Conservation (phyloP, 805 yeast genomes). For the Millerozyma acaciae region DNA sequence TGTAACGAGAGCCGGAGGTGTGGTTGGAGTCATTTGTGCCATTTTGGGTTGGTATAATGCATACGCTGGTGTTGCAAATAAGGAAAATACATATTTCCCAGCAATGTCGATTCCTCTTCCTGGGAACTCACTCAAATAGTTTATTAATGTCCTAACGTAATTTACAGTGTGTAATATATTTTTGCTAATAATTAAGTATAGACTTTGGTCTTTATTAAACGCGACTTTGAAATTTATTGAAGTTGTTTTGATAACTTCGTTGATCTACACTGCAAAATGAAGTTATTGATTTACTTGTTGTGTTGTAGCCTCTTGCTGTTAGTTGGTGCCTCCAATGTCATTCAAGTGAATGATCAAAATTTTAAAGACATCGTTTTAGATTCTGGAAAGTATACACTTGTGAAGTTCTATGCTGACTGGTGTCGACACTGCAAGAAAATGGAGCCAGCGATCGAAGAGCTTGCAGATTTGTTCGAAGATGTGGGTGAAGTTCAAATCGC, state of each 20-base stretch:
- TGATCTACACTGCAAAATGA: too few relatives aligned
- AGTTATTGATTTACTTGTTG: too few relatives aligned
- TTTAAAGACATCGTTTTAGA: slow-evolving; percentile 55
- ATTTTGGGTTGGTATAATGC: slow-evolving; percentile 40
- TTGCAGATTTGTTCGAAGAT: slow-evolving; percentile 27
- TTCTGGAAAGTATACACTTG: slow-evolving; percentile 45
- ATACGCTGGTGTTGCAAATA: slow-evolving; percentile 35
- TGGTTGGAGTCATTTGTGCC: slow-evolving; percentile 38
- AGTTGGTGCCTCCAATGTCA: slow-evolving; percentile 16
- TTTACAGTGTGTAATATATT: too few relatives aligned
- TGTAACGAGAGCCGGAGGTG: slow-evolving; percentile 38
- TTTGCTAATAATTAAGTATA: too few relatives aligned
- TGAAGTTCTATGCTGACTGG: slow-evolving; percentile 64
- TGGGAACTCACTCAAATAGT: too few relatives aligned
- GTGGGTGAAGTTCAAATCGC: slow-evolving; percentile 42
- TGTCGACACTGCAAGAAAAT: slow-evolving; percentile 63
- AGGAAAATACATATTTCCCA: slow-evolving; percentile 32
- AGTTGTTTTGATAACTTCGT: too few relatives aligned
- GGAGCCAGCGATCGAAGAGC: slow-evolving; percentile 45
- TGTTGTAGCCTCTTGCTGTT: too few relatives aligned
- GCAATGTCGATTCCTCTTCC: slow-evolving; percentile 26
- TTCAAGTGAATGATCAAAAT: slow-evolving; percentile 44
- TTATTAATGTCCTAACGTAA: too few relatives aligned
- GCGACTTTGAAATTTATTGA: too few relatives aligned
- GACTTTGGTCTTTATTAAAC: too few relatives aligned